phyloP scores from a whole-genome alignment of 805 yeast species.

The Ogataea neopini region DNA sequence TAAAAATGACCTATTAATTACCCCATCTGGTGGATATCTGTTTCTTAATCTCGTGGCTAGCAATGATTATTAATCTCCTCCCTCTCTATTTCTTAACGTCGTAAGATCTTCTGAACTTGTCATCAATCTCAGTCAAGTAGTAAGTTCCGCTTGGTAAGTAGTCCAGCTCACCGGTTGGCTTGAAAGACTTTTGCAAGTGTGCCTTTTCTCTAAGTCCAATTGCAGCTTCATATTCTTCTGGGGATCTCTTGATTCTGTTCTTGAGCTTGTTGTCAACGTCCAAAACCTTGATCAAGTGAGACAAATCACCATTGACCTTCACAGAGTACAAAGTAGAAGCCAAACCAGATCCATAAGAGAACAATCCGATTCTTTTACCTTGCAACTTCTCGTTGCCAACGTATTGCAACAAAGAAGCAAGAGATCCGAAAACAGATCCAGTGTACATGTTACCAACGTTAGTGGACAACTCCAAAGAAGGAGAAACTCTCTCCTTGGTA shows the following conservation, averaged over 20 bases:
- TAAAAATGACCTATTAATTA: background rate
- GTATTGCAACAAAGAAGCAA: slow-evolving; percentile 76
- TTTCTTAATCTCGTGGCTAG: background rate
- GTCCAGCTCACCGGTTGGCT: slow-evolving; percentile 80
- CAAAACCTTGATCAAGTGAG: slow-evolving; percentile 61
- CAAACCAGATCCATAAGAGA: slow-evolving; percentile 97
- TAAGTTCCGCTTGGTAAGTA: slow-evolving; percentile 73
- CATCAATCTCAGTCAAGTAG: slow-evolving; percentile 82
- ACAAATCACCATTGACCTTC: slow-evolving; percentile 77
- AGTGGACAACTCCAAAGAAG: slow-evolving; percentile 85
- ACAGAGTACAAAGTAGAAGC: slow-evolving; percentile 88
- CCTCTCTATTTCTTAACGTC: slow-evolving; percentile 56
- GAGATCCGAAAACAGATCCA: slow-evolving; percentile 86
- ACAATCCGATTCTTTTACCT: slow-evolving; percentile 84
- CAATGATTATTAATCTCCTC: slow-evolving; percentile 4
- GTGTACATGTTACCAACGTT: slow-evolving; percentile 99
- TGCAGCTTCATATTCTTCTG: slow-evolving; percentile 79
- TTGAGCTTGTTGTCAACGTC: slow-evolving; percentile 68
- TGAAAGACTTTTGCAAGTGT: slow-evolving; percentile 75
- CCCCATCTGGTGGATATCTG: background rate
- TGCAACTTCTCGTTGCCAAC: slow-evolving; percentile 74
- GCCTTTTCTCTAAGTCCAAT: slow-evolving; percentile 85
- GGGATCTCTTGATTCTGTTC: slow-evolving; percentile 65
- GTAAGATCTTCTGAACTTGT: slow-evolving; percentile 83
- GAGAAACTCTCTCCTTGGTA: slow-evolving; percentile 67